A percentile compares a stretch with the other conserved stretches of the same genome.
These are phyloP conservation scores for Saccharomyces hybrid DNA, from an alignment of 1,139 yeast species.

Conservation along the genomic window DNA sequence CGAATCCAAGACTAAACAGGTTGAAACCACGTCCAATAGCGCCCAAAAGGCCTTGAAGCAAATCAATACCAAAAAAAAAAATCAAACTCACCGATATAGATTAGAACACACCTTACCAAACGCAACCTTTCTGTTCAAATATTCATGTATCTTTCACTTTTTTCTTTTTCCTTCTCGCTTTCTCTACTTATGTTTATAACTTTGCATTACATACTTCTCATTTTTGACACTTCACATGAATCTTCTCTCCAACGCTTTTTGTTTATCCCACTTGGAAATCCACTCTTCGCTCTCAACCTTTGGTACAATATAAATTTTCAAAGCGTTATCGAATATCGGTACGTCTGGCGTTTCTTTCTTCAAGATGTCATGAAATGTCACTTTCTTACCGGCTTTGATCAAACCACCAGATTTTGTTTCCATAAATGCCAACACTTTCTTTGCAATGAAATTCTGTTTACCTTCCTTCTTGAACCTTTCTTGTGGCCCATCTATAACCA, in stretches of 20 bases:
- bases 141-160: neutral
- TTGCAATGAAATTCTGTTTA: slow-evolving; percentile 51
- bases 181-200: slow-evolving; percentile 3
- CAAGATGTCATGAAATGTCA: slow-evolving; percentile 56
- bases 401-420: slow-evolving; percentile 82
- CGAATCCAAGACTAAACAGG: slow-evolving; percentile 38
- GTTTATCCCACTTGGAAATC: slow-evolving; percentile 63
- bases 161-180: neutral
- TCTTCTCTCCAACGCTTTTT: slow-evolving; percentile 50
- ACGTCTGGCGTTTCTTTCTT: slow-evolving; percentile 56
- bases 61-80: neutral
- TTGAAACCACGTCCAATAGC: slow-evolving; percentile 56
- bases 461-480: slow-evolving; percentile 64
- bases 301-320: slow-evolving; percentile 75
- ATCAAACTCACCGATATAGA: neutral
- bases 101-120: neutral
- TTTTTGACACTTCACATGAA: slow-evolving; percentile 1
- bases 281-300: slow-evolving; percentile 57
- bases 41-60: slow-evolving; percentile 23
- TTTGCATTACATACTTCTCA: neutral
- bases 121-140: neutral
- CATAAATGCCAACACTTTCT: slow-evolving; percentile 64
- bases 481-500: slow-evolving; percentile 56
- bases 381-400: slow-evolving; percentile 76
- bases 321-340: slow-evolving; percentile 71